Evolutionary conservation across 768 basidiomycete species (phyloP).

Genomic region (Lyophyllum shimeji): DNA sequence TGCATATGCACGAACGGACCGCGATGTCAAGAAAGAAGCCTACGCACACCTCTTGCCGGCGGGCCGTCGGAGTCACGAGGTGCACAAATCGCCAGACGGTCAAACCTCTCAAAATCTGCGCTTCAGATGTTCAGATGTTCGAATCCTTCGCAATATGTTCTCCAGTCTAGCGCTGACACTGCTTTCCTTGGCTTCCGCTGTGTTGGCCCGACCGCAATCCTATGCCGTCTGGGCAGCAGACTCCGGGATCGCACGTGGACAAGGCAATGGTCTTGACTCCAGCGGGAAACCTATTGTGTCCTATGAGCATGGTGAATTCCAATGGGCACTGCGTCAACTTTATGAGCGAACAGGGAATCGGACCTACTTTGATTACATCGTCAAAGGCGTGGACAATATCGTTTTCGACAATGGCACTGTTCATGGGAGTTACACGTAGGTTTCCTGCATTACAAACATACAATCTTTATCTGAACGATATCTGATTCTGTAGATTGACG

Average conservation of each 20-base stretch:
- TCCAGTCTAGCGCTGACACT: neutral
- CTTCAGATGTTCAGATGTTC: neutral
- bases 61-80: slow-evolving; percentile 15
- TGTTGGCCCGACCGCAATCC: slow-evolving; percentile 30
- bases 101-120: neutral
- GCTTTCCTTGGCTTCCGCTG: slow-evolving; percentile 4
- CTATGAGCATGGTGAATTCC: slow-evolving; percentile 40
- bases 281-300: slow-evolving; percentile 34
- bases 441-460: neutral
- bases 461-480: neutral
- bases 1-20: neutral
- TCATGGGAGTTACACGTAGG: slow-evolving; percentile 39
- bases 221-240: slow-evolving; percentile 48
- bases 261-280: slow-evolving; percentile 41
- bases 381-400: slow-evolving; percentile 36
- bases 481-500: slow-evolving; percentile 23
- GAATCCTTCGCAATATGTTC: neutral
- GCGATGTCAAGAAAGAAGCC: slow-evolving; percentile 9
- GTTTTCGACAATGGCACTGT: slow-evolving; percentile 41
- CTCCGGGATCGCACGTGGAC: slow-evolving; percentile 40
- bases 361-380: slow-evolving; percentile 42
- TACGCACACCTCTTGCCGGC: neutral
- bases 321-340: slow-evolving; percentile 38
- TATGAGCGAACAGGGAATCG: slow-evolving; percentile 39
- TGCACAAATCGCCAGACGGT: neutral